These are phyloP conservation scores for Teratosphaeria epicoccoides DNA, from an alignment of 2,329 filamentous ascomycete species.

Conservation along the genomic window DNA sequence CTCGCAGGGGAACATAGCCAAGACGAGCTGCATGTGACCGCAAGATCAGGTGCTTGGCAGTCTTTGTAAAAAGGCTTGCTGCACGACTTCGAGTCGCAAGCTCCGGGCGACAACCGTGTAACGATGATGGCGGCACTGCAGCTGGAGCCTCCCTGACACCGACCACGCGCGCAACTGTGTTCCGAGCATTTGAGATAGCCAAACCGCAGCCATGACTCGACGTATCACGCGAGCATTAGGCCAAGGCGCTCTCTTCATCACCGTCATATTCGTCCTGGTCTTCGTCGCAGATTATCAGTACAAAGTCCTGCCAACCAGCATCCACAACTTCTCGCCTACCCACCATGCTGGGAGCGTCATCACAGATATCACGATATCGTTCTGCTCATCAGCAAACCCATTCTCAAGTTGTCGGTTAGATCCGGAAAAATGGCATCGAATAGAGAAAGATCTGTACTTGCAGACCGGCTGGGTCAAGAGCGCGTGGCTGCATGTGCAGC, in stretches of 20 bases:
- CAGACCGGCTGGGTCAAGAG: constrained; percentile 61
- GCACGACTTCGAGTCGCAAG: not conserved
- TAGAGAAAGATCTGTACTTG: constrained; percentile 85
- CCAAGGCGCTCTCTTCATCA: constrained; percentile 59
- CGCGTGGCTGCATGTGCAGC: constrained; percentile 71
- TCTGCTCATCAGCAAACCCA: constrained; percentile 62
- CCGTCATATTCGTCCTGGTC: constrained; percentile 55
- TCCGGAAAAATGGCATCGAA: constrained; percentile 61
- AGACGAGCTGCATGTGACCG: not conserved
- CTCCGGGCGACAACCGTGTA: not conserved
- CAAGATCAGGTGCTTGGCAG: not conserved
- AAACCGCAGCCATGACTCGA: constrained; percentile 5
- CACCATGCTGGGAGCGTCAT: constrained; percentile 78
- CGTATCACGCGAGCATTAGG: constrained; percentile 50
- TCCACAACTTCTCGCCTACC: constrained; percentile 77
- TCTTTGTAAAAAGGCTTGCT: not conserved
- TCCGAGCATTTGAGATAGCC: not conserved
- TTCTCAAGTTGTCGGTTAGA: constrained; percentile 48
- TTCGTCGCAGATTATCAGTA: constrained; percentile 83
- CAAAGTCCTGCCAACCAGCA: constrained; percentile 69
- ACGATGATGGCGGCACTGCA: not conserved
- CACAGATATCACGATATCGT: constrained; percentile 70
- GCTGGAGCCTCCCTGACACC: not conserved
- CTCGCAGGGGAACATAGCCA: not conserved
- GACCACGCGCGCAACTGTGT: not conserved